Base-by-base conservation (phyloP, 169 alveolate genomes). In the Cryptosporidium meleagridis region DNA sequence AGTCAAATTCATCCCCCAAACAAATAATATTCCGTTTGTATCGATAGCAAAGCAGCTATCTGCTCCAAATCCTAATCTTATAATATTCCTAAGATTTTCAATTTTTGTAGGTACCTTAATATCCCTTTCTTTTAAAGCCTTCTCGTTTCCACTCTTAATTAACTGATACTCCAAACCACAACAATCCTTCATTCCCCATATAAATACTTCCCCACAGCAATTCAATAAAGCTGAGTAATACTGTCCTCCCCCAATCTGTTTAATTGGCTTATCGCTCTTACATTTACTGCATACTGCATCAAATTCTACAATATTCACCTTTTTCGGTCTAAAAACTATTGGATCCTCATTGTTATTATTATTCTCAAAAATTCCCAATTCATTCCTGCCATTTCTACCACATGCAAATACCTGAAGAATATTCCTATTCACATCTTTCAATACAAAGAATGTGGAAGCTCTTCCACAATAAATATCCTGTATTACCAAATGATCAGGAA, bases 311-410 rank as follows among this genome's bases (percentile, higher is more conserved):
- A 80, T 26, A 61, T 26, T 41, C 69, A 80, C 89, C 12, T 51
- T 80, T n/a, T 29, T 80, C 3, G 89, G 89, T 21, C 7, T 45
- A 7, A 44, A 23, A 5, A 80, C 75, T 23, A 80, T 80, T 1
- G 75, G 73, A 39, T 80, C 44, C 18, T 61, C 39, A 35, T 26
- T 5, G 4, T 48, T 23, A 48, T 26, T 16, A 14, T 48, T 23
- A 48, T 21, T 70, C 33, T 55, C 45, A 23, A 92, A 92, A 4
- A 91, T 85, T 18, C 97, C 97, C 41, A 95, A 86, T 70, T 95
- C 96, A 2, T 95, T 95, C 61, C 94, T 94, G 0, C 96, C 97
- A 85, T 95, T 95, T 59, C 97, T 93, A 29, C 97, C 97, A 35
- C 94, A 92, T 23, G 95, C 97, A 80, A 91, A 95, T 3, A 95